Evolutionary conservation across 306 rosid genomes (phyloP).

Genomic region (Cucumis hystrix): DNA sequence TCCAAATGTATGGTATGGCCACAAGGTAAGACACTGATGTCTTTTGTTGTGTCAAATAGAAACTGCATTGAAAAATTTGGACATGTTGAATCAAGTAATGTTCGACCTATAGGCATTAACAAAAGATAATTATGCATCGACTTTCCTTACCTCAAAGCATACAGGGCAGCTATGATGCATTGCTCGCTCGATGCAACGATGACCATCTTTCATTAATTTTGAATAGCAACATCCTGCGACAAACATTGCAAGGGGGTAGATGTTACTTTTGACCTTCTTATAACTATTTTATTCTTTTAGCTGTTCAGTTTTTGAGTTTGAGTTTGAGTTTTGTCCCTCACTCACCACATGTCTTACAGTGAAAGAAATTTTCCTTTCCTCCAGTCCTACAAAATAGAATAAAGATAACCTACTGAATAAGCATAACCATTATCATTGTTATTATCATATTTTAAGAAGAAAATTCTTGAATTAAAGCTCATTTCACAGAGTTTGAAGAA

Average conservation of each 20-base stretch:
- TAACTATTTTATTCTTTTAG: not conserved
- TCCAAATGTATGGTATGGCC: slow-evolving; percentile 52
- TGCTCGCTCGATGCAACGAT: slow-evolving; percentile 64
- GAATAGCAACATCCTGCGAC: slow-evolving; percentile 71
- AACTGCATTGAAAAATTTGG: slow-evolving; percentile 31
- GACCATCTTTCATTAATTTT: slow-evolving; percentile 37
- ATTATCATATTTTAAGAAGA: too few relatives aligned
- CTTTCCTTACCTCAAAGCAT: slow-evolving; percentile 56
- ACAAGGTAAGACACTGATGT: slow-evolving; percentile 58
- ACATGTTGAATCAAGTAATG: not conserved
- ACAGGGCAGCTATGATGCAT: slow-evolving; percentile 85
- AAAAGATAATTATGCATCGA: not conserved
- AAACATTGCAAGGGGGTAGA: not conserved
- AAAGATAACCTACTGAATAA: not conserved
- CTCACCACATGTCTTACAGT: slow-evolving; percentile 64
- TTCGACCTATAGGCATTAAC: not conserved
- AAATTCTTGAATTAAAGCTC: not conserved
- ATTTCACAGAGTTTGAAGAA: not conserved
- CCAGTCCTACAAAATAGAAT: slow-evolving; percentile 34
- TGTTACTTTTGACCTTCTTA: not conserved
- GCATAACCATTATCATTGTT: not conserved
- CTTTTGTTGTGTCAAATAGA: slow-evolving; percentile 53
- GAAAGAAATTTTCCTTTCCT: slow-evolving; percentile 58
- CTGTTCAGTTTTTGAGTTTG: not conserved
- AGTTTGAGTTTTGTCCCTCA: not conserved